These are phyloP conservation scores for Aspergillus olivimuriae DNA, from an alignment of 495 filamentous ascomycete species.

Conservation along the genomic window DNA sequence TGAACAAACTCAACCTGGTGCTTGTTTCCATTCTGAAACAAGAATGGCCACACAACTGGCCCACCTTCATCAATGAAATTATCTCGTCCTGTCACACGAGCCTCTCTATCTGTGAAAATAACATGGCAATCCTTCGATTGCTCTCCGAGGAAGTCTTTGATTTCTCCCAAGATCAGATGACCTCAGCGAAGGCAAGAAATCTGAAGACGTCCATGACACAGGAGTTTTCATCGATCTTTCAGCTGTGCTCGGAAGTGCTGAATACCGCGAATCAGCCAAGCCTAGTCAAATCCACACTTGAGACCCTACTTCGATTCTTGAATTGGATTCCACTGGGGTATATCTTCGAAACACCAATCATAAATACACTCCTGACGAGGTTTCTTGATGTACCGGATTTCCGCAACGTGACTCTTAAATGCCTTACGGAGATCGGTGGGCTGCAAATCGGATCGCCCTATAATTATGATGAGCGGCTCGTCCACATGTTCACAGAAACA, in stretches of 20 bases:
- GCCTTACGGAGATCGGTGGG: constrained; percentile 93
- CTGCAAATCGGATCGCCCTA: constrained; percentile 72
- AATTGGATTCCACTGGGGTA: constrained; percentile 99
- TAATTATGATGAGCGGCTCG: constrained; percentile 86
- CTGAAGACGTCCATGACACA: constrained; percentile 97
- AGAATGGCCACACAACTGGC: constrained; percentile 99
- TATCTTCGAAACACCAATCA: constrained; percentile 95
- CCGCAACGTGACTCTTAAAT: constrained; percentile 93
- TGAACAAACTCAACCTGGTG: constrained; percentile 97
- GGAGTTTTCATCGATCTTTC: constrained; percentile 96
- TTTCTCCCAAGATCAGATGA: constrained; percentile 98
- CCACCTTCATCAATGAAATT: constrained; percentile 99
- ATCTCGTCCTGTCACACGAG: constrained; percentile 90
- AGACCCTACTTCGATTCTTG: constrained; percentile 90
- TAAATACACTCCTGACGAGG: constrained; percentile 83
- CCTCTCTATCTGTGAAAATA: constrained; percentile 97
- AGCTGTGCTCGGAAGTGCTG: constrained; percentile 90
- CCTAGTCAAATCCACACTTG: constrained; percentile 86
- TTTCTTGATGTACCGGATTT: constrained; percentile 91
- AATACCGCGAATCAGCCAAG: constrained; percentile 81
- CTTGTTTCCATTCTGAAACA: constrained; percentile 97
- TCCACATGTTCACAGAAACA: constrained; percentile 95
- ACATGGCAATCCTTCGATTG: constrained; percentile 95
- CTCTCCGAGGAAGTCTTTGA: constrained; percentile 98
- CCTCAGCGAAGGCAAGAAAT: constrained; percentile 88